A percentile compares a stretch with the other conserved stretches of the same genome.
Conservation (phyloP, 257 asterid genomes). For the Cordia subcordata region DNA sequence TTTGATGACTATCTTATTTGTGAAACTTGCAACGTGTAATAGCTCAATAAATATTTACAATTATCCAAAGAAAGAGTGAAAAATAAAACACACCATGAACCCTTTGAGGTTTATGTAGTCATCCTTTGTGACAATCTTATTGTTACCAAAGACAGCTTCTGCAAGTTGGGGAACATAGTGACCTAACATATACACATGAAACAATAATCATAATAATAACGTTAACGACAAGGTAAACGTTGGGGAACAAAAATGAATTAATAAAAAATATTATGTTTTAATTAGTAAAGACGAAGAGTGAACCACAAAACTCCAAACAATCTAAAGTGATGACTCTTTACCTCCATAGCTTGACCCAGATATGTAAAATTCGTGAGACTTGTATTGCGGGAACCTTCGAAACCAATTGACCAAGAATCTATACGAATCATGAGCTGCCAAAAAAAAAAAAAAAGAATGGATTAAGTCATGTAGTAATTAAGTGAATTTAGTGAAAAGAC, state of each 20-base stretch:
- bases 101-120: slow-evolving; percentile 7
- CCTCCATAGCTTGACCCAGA: slow-evolving; percentile 95
- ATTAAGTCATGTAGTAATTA: too few relatives aligned
- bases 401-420: slow-evolving; percentile 74
- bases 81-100: slow-evolving; percentile 5
- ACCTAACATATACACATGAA: neutral
- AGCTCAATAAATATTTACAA: neutral
- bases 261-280: too few relatives aligned
- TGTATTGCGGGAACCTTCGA: slow-evolving; percentile 71
- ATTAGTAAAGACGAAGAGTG: too few relatives aligned
- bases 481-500: too few relatives aligned
- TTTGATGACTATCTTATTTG: too few relatives aligned
- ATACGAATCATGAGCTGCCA: slow-evolving; percentile 71
- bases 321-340: slow-evolving; percentile 15
- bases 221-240: too few relatives aligned
- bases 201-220: neutral
- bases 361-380: slow-evolving; percentile 69
- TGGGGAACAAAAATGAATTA: neutral
- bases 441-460: too few relatives aligned
- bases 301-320: too few relatives aligned
- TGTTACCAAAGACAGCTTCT: slow-evolving; percentile 6
- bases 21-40: too few relatives aligned
- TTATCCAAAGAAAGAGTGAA: neutral
- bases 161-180: slow-evolving; percentile 15
- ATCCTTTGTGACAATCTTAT: slow-evolving; percentile 3